Conservation (phyloP, 768 basidiomycete genomes). For the Crassisporium funariophilum region DNA sequence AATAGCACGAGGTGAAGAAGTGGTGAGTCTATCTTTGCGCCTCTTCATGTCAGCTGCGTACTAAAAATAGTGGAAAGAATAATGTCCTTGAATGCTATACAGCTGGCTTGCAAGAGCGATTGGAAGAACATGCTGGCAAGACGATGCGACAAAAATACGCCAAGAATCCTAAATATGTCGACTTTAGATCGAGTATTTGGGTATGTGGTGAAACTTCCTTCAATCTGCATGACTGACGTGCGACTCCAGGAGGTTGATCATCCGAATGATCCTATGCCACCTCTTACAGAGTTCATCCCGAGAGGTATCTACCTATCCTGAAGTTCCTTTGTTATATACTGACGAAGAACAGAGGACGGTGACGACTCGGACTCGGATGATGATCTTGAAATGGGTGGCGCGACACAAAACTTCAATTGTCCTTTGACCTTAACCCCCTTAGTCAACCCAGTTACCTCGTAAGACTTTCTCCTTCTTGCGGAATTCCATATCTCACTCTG, state of each 20-base stretch:
- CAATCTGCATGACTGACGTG: not conserved
- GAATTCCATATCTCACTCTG: too few relatives aligned
- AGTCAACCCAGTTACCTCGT: slow-evolving; percentile 84
- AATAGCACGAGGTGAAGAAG: slow-evolving; percentile 54
- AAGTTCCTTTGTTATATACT: not conserved
- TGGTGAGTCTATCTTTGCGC: slow-evolving; percentile 49
- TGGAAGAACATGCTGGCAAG: slow-evolving; percentile 53
- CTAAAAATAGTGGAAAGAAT: slow-evolving; percentile 37
- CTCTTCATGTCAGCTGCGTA: not conserved
- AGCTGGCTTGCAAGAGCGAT: slow-evolving; percentile 39
- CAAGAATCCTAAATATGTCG: slow-evolving; percentile 56
- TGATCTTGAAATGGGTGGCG: slow-evolving; percentile 86
- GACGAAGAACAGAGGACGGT: slow-evolving; percentile 60
- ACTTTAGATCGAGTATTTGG: slow-evolving; percentile 68
- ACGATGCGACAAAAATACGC: slow-evolving; percentile 82
- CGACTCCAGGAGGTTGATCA: slow-evolving; percentile 61
- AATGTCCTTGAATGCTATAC: slow-evolving; percentile 55
- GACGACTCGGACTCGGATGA: slow-evolving; percentile 86
- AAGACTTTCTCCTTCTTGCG: slow-evolving; percentile 29
- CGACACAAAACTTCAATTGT: slow-evolving; percentile 82
- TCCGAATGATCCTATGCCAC: slow-evolving; percentile 71
- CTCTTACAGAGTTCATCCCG: slow-evolving; percentile 70
- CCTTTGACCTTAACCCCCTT: slow-evolving; percentile 73
- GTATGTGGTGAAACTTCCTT: slow-evolving; percentile 41
- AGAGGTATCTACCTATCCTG: slow-evolving; percentile 47